Conservation (phyloP, 2,329 filamentous ascomycete genomes). For the Colletotrichum sansevieriae region DNA sequence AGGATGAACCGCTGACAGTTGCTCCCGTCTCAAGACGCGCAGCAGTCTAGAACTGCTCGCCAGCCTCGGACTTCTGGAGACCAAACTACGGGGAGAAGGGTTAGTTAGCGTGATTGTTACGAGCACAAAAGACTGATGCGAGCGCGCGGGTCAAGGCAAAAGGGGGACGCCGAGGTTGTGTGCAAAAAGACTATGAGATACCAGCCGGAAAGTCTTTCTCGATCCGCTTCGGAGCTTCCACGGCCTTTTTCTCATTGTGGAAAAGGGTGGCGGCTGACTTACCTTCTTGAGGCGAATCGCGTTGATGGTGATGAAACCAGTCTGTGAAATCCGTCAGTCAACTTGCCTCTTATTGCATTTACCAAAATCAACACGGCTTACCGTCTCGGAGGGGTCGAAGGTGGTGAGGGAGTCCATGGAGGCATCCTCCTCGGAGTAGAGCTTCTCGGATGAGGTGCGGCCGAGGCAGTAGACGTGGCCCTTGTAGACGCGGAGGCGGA, state of each 20-base stretch:
- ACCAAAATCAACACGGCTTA: not conserved
- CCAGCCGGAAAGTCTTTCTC: too few species aligned
- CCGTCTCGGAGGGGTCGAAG: constrained; percentile 57
- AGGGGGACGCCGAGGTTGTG: too few species aligned
- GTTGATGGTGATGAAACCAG: constrained; percentile 76
- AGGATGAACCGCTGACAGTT: too few species aligned
- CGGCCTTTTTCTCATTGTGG: too few species aligned
- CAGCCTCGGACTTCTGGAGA: constrained; percentile 54
- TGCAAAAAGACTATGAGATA: too few species aligned
- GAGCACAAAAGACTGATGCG: not conserved
- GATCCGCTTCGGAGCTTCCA: too few species aligned
- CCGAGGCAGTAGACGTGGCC: constrained; percentile 60
- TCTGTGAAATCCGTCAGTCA: not conserved
- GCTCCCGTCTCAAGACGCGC: too few species aligned
- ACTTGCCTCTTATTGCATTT: not conserved
- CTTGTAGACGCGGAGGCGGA: constrained; percentile 52
- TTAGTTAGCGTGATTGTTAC: too few species aligned
- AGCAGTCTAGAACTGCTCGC: constrained; percentile 41
- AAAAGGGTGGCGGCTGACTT: not conserved
- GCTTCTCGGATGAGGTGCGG: constrained; percentile 61
- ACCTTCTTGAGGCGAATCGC: constrained; percentile 72
- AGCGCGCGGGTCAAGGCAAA: too few species aligned
- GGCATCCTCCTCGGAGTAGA: constrained; percentile 61
- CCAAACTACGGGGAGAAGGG: constrained; percentile 54
- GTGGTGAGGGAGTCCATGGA: constrained; percentile 64